phyloP scores from a whole-genome alignment of 345 rosid genomes.

The Linum lewisii region DNA sequence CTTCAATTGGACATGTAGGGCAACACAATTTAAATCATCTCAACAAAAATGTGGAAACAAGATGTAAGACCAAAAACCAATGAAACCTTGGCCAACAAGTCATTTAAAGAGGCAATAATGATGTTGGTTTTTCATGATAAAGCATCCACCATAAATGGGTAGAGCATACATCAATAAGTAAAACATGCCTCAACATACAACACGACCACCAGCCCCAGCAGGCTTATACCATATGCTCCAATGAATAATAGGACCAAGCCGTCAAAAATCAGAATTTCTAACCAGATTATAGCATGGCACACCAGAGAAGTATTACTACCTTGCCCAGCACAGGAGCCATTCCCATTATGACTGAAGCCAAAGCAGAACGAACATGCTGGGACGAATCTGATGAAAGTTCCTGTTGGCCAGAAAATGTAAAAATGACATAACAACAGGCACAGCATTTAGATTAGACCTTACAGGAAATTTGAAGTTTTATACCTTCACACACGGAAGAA shows the following conservation, averaged over 20 bases:
- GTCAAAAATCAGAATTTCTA: neutral
- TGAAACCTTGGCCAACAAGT: neutral
- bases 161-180: neutral
- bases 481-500: slow-evolving; percentile 94
- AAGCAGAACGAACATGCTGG: slow-evolving; percentile 94
- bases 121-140: neutral
- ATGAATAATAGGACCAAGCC: neutral
- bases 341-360: slow-evolving; percentile 98
- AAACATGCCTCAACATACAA: neutral
- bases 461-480: slow-evolving; percentile 4
- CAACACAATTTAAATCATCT: no score
- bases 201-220: no score
- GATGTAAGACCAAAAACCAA: no score
- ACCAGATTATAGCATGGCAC: neutral
- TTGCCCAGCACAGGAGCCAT: slow-evolving; percentile 88
- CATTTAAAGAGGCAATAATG: neutral
- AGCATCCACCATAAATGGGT: no score
- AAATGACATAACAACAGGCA: no score
- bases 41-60: no score
- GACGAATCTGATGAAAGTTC: slow-evolving; percentile 94
- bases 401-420: slow-evolving; percentile 21
- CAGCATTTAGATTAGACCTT: neutral
- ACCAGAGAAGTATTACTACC: slow-evolving; percentile 15
- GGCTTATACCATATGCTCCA: no score
- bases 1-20: neutral